Evolutionary conservation across 768 basidiomycete species (phyloP), one percentile per base, ranked within the genome.

Genomic region (Boletales sp.): DNA sequence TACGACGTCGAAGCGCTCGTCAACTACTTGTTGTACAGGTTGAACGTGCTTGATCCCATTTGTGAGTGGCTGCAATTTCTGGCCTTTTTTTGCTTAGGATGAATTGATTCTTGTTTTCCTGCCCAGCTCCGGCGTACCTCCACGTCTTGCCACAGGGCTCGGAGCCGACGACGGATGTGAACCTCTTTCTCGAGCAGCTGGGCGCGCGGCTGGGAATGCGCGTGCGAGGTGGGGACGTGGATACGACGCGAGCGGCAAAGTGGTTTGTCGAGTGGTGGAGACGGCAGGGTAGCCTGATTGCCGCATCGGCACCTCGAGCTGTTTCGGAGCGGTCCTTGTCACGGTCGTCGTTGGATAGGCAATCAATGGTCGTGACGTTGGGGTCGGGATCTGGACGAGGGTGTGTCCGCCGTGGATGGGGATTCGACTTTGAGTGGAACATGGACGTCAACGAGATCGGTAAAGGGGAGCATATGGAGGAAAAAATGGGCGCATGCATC

Each of bases 221-320:
- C 17, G 73, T 78, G 55, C 80, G 84, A 53, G 92, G 94, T 6
- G 91, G 87, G 13, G 75, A 82, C 40, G 73, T 75, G 43, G 88
- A 98, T 70, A 62, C 76, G 5, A 66, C 78, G 5, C 80, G 90
- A 19, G 90, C 93, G 9, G 86, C 87, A 5, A 73, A 75, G 18
- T 91, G 86, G 76, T 86, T 97, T 60, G 79, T 98, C 37, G 75
- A 81, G 40, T 91, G 91, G 80, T 99, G 94, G 85, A 83, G 95
- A 37, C 81, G 80, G 42, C 79, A 86, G 57, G 88, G 87, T 45
- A 77, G 83, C 7, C 70, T 81, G 42, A 66, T 79, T 39, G 72
- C 80, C 49, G 77, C 83, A 24, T 70, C 75, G 11, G 67, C 70
- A 19, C 71, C 72, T 29, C 58, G 43, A 27, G 47, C 59, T 41